Conservation (phyloP, 495 filamentous ascomycete species). For the Diplogelasinospora grovesii region DNA sequence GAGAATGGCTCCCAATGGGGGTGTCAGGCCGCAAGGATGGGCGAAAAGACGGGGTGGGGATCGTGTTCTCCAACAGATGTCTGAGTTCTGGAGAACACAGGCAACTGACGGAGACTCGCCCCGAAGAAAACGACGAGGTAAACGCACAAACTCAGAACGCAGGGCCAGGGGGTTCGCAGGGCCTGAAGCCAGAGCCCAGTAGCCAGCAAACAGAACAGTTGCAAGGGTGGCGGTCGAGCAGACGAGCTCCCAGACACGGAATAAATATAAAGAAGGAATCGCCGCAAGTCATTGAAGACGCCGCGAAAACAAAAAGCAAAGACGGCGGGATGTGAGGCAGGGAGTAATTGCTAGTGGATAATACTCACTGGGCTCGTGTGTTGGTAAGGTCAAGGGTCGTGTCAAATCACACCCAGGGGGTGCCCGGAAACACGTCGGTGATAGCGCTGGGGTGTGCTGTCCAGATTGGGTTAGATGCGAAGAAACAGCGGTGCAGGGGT, state of each 20-base stretch:
- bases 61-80: too few relatives aligned
- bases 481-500: conserved; percentile 13
- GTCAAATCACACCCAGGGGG: conserved; percentile 1
- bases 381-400: too few relatives aligned
- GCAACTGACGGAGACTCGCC: too few relatives aligned
- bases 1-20: conserved; percentile 14
- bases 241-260: neutral
- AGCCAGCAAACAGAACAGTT: neutral
- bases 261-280: conserved; percentile 1
- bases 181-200: too few relatives aligned
- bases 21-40: conserved; percentile 18
- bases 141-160: too few relatives aligned
- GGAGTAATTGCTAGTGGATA: conserved; percentile 5
- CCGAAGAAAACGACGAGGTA: too few relatives aligned
- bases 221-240: neutral
- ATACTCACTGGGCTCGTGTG: too few relatives aligned
- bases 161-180: too few relatives aligned
- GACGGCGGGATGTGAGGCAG: conserved; percentile 6
- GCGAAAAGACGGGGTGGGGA: too few relatives aligned
- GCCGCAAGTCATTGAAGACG: too few relatives aligned
- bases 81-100: too few relatives aligned
- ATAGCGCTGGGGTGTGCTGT: conserved; percentile 7
- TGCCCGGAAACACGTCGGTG: neutral
- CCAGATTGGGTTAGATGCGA: too few relatives aligned
- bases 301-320: conserved; percentile 17